phyloP scores from a whole-genome alignment of 2,329 filamentous ascomycete species.

The Penicillium sp. region DNA sequence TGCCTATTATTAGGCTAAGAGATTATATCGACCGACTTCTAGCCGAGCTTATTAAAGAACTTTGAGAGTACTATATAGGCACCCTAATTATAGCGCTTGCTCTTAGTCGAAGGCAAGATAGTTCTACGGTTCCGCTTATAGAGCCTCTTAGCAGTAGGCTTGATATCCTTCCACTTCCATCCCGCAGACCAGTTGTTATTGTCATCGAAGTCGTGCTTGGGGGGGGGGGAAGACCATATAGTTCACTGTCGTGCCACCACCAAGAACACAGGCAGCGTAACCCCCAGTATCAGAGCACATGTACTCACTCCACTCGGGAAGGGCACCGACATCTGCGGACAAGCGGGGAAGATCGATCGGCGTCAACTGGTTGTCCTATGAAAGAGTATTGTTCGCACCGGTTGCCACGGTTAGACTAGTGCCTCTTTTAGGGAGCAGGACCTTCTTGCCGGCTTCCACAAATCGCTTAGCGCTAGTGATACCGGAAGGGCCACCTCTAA shows the following conservation, averaged over 20 bases:
- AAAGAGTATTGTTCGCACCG: conserved; percentile 33
- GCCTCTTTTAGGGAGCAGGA: conserved; percentile 33
- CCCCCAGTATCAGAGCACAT: conserved; percentile 33
- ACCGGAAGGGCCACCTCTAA: conserved; percentile 33
- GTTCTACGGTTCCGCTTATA: conserved; percentile 76
- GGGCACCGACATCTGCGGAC: conserved; percentile 32
- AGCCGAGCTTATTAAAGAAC: conserved; percentile 66
- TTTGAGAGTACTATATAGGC: conserved; percentile 68
- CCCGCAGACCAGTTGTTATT: conserved; percentile 74
- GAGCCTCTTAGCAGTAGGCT: conserved; percentile 63
- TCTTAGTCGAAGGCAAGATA: conserved; percentile 68
- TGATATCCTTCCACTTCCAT: conserved; percentile 71
- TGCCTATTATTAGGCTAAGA: conserved; percentile 67
- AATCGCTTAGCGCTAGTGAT: conserved; percentile 35
- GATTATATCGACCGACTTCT: conserved; percentile 68
- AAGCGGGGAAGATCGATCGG: conserved; percentile 37
- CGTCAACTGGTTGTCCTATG: conserved; percentile 33
- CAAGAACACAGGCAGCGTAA: conserved; percentile 36
- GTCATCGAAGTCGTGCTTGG: conserved; percentile 70
- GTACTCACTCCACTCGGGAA: conserved; percentile 31
- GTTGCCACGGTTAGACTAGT: conserved; percentile 34
- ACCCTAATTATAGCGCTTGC: conserved; percentile 69
- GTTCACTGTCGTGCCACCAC: conserved; percentile 39
- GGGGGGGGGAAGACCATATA: conserved; percentile 49
- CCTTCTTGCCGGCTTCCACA: conserved; percentile 32